Percentiles rank a stretch among this genome's conserved stretches.
Conservation (phyloP, 371 early-diverging fungal genomes). For the Lichtheimia ornata region DNA sequence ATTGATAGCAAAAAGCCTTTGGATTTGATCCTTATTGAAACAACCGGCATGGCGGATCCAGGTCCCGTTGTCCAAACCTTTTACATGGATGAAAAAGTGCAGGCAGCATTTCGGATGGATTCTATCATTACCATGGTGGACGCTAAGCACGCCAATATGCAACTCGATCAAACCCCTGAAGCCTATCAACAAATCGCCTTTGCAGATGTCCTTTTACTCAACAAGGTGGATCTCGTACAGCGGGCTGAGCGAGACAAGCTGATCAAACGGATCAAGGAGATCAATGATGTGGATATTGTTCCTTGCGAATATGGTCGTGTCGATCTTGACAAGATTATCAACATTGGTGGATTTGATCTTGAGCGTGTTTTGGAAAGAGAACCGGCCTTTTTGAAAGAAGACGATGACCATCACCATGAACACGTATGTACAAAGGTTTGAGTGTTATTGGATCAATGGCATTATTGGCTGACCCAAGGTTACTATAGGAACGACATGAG, state of each 20-base stretch:
- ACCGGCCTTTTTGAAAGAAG: constrained; percentile 24
- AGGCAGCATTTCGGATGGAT: constrained; percentile 25
- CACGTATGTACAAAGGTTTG: not conserved
- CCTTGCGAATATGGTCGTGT: constrained; percentile 23
- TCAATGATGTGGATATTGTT: constrained; percentile 25
- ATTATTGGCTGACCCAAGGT: not conserved
- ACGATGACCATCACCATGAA: constrained; percentile 5
- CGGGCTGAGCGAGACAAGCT: constrained; percentile 14
- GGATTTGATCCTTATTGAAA: constrained; percentile 38
- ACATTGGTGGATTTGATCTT: constrained; percentile 33
- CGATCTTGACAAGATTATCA: constrained; percentile 25
- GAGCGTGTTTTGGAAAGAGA: constrained; percentile 31
- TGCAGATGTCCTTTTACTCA: constrained; percentile 36
- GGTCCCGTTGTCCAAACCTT: constrained; percentile 38
- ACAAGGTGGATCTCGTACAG: constrained; percentile 36
- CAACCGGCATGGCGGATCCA: constrained; percentile 45
- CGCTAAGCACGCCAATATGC: constrained; percentile 23
- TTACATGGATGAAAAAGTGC: constrained; percentile 31
- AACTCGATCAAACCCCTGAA: constrained; percentile 20
- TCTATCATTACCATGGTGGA: constrained; percentile 43
- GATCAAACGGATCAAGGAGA: constrained; percentile 9
- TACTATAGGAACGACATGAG: constrained; percentile 11
- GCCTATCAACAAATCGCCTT: constrained; percentile 35
- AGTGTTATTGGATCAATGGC: not conserved
- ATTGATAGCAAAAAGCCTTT: constrained; percentile 14